Evolutionary conservation across 257 asterid species (phyloP), one percentile per base, ranked within the genome.

Genomic region (Rubia yunnanensis): DNA sequence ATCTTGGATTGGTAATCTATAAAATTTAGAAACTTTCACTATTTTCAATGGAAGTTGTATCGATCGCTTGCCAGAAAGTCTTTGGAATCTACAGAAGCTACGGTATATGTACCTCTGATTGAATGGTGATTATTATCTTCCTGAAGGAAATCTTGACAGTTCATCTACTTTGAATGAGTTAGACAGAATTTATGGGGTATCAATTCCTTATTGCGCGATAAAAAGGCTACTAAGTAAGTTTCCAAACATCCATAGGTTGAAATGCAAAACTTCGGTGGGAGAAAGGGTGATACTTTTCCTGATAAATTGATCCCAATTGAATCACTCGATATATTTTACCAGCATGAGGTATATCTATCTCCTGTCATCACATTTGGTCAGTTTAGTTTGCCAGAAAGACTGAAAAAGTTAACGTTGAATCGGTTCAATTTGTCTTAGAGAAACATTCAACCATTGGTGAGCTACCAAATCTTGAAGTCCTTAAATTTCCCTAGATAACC

Each of bases 1-100:
- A 3, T 60, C 60, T 24, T 69, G 53, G 17, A 30, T 69, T 7
- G 18, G 13, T 14, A 23, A 60, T 1, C 66, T 69, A 4, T 9
- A 5, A 34, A 69, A 69, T 60, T 32, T 69, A 7, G 62, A 60
- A 23, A 69, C 67, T 5, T 60, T 69, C 27, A 41, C 57, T 18
- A 20, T 69, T 13, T 18, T 18, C 5, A 1, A 10, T 14, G 67
- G 24, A 49, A 9, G 7, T 3, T 17, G 9, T 17, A 9, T 36
- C 44, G 9, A 7, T 10, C 44, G 8, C 18, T n/a, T 49, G 7
- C 55, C 55, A 49, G 26, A 49, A 4, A n/a, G 24, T 49, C 26
- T 49, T 24, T 17, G 55, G 26, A 18, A 49, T 4, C 55, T 49
- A 10, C 10, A 9, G 55, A 49, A 49, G 18, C 10, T 38, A 6